Percentiles rank a stretch among this genome's conserved stretches.
Evolutionary conservation across 1,284 basidiomycete genomes (phyloP).

Genomic region (Puccinia polysora): DNA sequence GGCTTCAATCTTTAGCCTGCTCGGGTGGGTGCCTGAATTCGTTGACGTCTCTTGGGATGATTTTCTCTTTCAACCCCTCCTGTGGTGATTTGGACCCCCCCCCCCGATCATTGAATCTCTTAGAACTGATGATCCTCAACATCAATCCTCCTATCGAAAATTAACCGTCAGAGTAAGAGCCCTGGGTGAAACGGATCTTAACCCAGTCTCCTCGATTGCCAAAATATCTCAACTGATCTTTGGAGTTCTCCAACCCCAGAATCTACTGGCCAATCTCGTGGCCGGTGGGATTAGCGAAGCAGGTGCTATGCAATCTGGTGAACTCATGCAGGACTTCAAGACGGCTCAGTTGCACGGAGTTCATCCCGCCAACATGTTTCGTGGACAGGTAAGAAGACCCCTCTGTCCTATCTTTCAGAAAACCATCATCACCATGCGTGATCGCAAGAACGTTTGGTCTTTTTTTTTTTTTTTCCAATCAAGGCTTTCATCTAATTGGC

Average conservation of each 20-base stretch:
- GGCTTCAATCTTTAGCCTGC: constrained; percentile 41
- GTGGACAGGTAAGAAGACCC: constrained; percentile 55
- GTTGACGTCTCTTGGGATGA: neutral
- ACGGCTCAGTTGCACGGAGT: constrained; percentile 75
- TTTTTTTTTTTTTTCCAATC: neutral
- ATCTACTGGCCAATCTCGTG: constrained; percentile 84
- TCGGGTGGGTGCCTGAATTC: constrained; percentile 13
- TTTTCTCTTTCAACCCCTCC: too few species aligned
- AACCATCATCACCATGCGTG: neutral
- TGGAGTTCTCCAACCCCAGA: constrained; percentile 83
- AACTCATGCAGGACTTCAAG: constrained; percentile 97
- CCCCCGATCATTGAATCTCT: too few species aligned
- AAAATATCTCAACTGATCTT: constrained; percentile 93
- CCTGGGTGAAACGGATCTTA: constrained; percentile 51
- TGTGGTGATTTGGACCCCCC: too few species aligned
- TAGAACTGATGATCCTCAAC: neutral
- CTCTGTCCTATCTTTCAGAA: constrained; percentile 61
- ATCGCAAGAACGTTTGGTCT: constrained; percentile 57
- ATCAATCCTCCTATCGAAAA: too few species aligned
- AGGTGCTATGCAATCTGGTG: constrained; percentile 92
- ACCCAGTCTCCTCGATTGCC: constrained; percentile 73
- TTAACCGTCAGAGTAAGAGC: constrained; percentile 46
- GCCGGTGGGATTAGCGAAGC: constrained; percentile 94
- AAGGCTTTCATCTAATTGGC: too few species aligned
- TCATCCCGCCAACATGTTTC: constrained; percentile 53